Evolutionary conservation across 768 basidiomycete genomes (phyloP).

Genomic region (Pholiota molesta): DNA sequence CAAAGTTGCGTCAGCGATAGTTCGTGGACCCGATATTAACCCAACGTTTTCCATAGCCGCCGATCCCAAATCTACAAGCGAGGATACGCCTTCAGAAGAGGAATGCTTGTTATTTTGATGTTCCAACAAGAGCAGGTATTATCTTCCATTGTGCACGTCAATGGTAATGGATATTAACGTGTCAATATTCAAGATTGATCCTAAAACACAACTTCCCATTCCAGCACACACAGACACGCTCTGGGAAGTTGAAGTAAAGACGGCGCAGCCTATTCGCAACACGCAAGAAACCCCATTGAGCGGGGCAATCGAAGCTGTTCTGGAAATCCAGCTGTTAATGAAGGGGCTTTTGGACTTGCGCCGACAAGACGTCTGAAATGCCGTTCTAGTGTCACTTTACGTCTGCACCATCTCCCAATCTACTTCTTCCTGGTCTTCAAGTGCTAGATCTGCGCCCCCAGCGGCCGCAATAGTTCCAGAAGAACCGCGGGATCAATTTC

Average conservation of each 20-base stretch:
- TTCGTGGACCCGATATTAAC: conserved; percentile 11
- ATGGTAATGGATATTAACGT: background rate
- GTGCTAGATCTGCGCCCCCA: conserved; percentile 30
- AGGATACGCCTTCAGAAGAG: conserved; percentile 77
- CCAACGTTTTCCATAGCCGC: conserved; percentile 35
- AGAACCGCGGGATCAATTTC: conserved; percentile 44
- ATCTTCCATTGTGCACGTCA: background rate
- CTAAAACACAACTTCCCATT: conserved; percentile 72
- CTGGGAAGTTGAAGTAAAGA: conserved; percentile 90
- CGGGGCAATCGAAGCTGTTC: conserved; percentile 69
- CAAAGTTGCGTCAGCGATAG: background rate
- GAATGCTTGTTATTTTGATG: conserved; percentile 74
- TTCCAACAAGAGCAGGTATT: conserved; percentile 83
- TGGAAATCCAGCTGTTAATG: conserved; percentile 83
- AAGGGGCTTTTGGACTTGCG: conserved; percentile 81
- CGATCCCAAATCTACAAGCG: conserved; percentile 81
- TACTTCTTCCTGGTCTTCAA: conserved; percentile 45
- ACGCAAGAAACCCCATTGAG: conserved; percentile 78
- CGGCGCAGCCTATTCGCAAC: conserved; percentile 76
- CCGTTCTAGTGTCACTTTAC: conserved; percentile 15
- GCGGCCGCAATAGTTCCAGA: conserved; percentile 45
- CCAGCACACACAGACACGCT: conserved; percentile 80
- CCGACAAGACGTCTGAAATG: conserved; percentile 62
- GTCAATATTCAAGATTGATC: conserved; percentile 58
- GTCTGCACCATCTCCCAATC: conserved; percentile 50